A percentile compares a stretch with the other conserved stretches of the same genome.
phyloP scores from a whole-genome alignment of 2,329 filamentous ascomycete genomes.

The Sporothrix mexicana region DNA sequence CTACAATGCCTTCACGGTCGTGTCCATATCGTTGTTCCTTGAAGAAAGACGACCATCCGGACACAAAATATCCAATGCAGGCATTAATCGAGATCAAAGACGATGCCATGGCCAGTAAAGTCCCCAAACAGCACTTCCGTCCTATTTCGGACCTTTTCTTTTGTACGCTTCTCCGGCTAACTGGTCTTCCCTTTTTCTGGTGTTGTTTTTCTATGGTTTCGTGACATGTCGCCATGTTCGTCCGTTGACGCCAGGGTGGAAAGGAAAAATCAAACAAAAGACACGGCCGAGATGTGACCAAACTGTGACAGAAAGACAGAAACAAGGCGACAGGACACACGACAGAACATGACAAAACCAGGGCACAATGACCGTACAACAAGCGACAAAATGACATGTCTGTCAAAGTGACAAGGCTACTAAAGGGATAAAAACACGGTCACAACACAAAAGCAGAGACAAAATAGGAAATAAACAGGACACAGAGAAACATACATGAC shows the following conservation, averaged over 20 bases:
- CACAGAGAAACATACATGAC: background rate
- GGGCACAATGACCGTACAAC: background rate
- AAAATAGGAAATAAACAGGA: constrained; percentile 5
- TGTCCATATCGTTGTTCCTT: no score
- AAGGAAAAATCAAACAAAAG: background rate
- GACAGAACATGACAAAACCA: background rate
- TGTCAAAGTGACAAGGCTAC: background rate
- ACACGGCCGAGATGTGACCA: constrained; percentile 7
- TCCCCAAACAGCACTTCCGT: background rate
- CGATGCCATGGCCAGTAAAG: background rate
- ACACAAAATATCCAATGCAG: background rate
- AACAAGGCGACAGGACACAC: background rate
- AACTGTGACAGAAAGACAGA: background rate
- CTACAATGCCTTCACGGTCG: no score
- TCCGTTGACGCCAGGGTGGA: background rate
- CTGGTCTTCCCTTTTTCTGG: background rate
- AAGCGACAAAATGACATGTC: constrained; percentile 15
- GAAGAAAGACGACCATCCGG: no score
- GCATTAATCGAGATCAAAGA: background rate
- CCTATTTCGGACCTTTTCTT: constrained; percentile 18
- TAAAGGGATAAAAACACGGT: background rate
- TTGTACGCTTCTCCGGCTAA: background rate
- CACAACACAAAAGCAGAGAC: constrained; percentile 1
- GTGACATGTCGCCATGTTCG: background rate
- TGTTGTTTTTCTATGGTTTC: no score